phyloP scores from a whole-genome alignment of 345 rosid species.

The Hypericum perforatum region DNA sequence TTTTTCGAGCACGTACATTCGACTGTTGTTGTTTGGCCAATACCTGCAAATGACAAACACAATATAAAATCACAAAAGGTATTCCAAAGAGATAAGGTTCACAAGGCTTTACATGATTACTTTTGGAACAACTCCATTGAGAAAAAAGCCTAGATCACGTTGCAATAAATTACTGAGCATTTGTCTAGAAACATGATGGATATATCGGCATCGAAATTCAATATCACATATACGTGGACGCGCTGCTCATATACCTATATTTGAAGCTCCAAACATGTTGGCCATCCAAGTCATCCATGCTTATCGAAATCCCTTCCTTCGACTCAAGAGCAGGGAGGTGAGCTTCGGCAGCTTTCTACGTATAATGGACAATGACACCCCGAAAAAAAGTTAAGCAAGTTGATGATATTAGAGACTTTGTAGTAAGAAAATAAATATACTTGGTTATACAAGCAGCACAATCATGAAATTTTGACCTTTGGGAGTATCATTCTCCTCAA shows the following conservation, averaged over 20 bases:
- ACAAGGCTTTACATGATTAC: no score
- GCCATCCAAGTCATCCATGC: constrained; percentile 78
- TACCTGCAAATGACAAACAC: constrained; percentile 37
- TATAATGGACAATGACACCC: not conserved
- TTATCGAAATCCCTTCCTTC: constrained; percentile 74
- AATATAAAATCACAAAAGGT: no score
- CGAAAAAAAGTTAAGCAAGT: not conserved
- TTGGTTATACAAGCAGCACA: not conserved
- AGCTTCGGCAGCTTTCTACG: constrained; percentile 88
- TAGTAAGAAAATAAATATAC: not conserved
- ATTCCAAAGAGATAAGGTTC: no score
- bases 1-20: constrained; percentile 96
- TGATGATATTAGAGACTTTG: no score
- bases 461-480: constrained; percentile 39
- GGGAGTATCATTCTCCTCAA: constrained; percentile 90
- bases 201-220: no score
- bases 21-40: constrained; percentile 97
- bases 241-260: constrained; percentile 42
- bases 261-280: constrained; percentile 81
- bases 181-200: not conserved
- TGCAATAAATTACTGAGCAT: no score
- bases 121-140: no score
- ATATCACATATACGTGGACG: no score
- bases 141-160: no score
- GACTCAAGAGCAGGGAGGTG: constrained; percentile 71